Conservation (phyloP, 148 eudicot species). For the Fallopia convolvulus region DNA sequence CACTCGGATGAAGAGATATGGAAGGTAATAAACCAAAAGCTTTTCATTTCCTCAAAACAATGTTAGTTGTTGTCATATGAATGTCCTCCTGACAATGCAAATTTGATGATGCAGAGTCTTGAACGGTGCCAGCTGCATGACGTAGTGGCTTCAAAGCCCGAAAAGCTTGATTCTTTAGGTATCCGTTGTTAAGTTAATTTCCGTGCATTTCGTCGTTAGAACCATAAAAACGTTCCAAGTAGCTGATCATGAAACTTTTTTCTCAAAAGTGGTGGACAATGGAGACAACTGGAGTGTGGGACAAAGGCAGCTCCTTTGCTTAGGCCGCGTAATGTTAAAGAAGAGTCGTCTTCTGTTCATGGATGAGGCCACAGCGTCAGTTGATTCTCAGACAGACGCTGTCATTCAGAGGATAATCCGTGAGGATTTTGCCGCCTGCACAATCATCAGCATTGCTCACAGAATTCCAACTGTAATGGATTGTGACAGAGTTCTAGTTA, state of each 20-base stretch:
- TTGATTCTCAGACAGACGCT: conserved; percentile 93
- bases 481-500: conserved; percentile 83
- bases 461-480: conserved; percentile 99
- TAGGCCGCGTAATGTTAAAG: conserved; percentile 89
- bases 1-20: conserved; percentile 92
- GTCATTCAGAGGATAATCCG: conserved; percentile 84
- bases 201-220: neutral
- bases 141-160: conserved; percentile 75
- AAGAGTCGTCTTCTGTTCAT: conserved; percentile 69
- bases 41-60: neutral
- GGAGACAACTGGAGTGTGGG: conserved; percentile 99
- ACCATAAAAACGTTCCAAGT: neutral
- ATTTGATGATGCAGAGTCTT: conserved; percentile 48
- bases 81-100: neutral
- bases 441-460: conserved; percentile 96
- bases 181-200: neutral
- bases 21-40: conserved; percentile 44
- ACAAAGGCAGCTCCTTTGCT: conserved; percentile 86
- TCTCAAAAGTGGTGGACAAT: conserved; percentile 49
- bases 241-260: neutral
- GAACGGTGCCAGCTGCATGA: conserved; percentile 93
- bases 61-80: neutral
- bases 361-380: conserved; percentile 99
- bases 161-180: conserved; percentile 85
- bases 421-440: conserved; percentile 74